phyloP scores from a whole-genome alignment of 1,139 yeast species.

The Yamadazyma kanchanaburiensis region DNA sequence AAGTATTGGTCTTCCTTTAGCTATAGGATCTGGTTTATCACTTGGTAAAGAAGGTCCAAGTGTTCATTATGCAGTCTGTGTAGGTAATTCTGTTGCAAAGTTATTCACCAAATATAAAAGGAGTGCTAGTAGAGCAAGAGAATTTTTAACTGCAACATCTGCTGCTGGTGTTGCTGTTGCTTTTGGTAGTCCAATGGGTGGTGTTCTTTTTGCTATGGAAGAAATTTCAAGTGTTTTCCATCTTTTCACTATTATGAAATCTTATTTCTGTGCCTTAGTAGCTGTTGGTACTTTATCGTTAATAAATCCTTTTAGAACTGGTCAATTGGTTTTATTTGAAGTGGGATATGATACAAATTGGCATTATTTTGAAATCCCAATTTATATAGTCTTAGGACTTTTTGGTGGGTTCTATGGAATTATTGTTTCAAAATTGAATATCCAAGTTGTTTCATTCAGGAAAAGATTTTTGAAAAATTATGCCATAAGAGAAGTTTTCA shows the following conservation, averaged over 20 bases:
- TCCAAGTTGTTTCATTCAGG: conserved; percentile 75
- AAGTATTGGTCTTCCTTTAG: conserved; percentile 77
- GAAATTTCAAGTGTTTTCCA: conserved; percentile 74
- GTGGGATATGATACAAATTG: conserved; percentile 83
- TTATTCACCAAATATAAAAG: conserved; percentile 43
- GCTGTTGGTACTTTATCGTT: conserved; percentile 78
- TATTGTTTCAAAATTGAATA: conserved; percentile 72
- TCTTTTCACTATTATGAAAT: conserved; percentile 81
- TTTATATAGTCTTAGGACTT: conserved; percentile 73
- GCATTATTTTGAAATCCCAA: conserved; percentile 83
- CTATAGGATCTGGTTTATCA: conserved; percentile 77
- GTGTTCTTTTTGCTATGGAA: conserved; percentile 67
- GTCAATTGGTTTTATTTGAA: conserved; percentile 88
- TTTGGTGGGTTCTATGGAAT: conserved; percentile 94
- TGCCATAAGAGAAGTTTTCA: conserved; percentile 69
- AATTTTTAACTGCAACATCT: conserved; percentile 56
- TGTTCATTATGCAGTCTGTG: conserved; percentile 84
- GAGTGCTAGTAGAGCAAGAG: conserved; percentile 51
- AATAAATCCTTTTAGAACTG: conserved; percentile 89
- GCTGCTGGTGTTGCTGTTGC: conserved; percentile 78
- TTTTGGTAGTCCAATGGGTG: conserved; percentile 73
- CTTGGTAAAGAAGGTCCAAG: conserved; percentile 87
- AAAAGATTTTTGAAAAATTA: conserved; percentile 57
- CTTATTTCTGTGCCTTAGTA: conserved; percentile 85
- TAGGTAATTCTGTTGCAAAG: conserved; percentile 63